phyloP scores from a whole-genome alignment of 2,329 filamentous ascomycete species.

The Stenocarpella maydis region DNA sequence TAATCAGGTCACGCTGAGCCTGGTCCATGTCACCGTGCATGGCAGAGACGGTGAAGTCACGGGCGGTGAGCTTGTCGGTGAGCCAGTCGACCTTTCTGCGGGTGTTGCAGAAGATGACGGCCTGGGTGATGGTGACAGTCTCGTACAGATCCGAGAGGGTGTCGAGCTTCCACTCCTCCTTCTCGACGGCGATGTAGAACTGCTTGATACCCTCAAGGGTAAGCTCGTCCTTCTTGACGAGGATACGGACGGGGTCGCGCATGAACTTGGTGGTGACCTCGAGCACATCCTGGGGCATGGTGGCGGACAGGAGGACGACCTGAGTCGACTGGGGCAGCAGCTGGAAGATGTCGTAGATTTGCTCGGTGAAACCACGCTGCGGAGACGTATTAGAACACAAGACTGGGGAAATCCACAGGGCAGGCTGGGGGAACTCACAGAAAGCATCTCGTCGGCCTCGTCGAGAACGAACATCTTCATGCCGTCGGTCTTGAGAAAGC shows the following conservation, averaged over 20 bases:
- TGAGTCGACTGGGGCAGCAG: slow-evolving; percentile 96
- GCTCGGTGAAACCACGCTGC: slow-evolving; percentile 95
- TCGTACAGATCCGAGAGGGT: slow-evolving; percentile 99
- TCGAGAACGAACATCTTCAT: slow-evolving; percentile 72
- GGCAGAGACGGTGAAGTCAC: slow-evolving; percentile 97
- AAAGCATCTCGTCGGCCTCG: slow-evolving; percentile 74
- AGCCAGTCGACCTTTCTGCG: slow-evolving; percentile 99
- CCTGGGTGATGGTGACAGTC: slow-evolving; percentile 97
- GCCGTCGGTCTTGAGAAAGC: slow-evolving; percentile 65
- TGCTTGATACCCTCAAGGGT: slow-evolving; percentile 98
- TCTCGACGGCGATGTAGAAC: slow-evolving; percentile 99
- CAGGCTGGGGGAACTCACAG: slow-evolving; percentile 60
- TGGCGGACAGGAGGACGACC: slow-evolving; percentile 97
- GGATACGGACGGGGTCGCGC: slow-evolving; percentile 94
- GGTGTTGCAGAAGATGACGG: slow-evolving; percentile 99
- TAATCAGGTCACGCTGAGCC: slow-evolving; percentile 97
- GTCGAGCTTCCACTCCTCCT: slow-evolving; percentile 99
- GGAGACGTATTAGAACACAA: slow-evolving; percentile 54
- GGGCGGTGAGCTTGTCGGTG: slow-evolving; percentile 98
- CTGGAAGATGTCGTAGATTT: slow-evolving; percentile 99
- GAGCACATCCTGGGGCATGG: slow-evolving; percentile 95
- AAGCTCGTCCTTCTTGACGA: slow-evolving; percentile 98
- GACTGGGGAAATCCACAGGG: neutral
- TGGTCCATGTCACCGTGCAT: slow-evolving; percentile 99
- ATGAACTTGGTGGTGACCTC: slow-evolving; percentile 99